Evolutionary conservation across 2,329 filamentous ascomycete genomes (phyloP).

Genomic region (Fusarium newnesense): DNA sequence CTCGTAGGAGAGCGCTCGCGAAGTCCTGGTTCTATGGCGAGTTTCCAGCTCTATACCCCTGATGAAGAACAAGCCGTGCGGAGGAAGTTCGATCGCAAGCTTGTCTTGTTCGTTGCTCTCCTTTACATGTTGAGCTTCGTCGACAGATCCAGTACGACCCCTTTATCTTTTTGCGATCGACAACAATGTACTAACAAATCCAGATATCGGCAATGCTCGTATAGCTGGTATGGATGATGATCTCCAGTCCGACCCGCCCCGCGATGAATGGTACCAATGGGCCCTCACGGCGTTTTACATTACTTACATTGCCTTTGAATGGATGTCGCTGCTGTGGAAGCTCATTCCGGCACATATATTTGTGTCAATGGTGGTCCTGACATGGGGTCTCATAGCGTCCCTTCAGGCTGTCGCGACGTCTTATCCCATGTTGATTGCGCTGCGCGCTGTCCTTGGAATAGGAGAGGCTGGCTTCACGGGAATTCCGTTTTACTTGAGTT

Average conservation of each 20-base stretch:
- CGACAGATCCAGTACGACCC: constrained; percentile 80
- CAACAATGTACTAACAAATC: neutral
- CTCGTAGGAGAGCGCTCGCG: constrained; percentile 34
- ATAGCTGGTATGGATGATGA: constrained; percentile 73
- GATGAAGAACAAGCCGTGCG: constrained; percentile 80
- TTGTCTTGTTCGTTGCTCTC: constrained; percentile 84
- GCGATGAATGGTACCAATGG: constrained; percentile 67
- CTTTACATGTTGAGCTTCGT: constrained; percentile 88
- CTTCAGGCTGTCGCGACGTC: constrained; percentile 74
- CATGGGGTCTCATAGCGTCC: constrained; percentile 83
- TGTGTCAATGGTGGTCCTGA: constrained; percentile 71
- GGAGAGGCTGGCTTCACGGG: constrained; percentile 74
- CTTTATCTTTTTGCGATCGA: neutral
- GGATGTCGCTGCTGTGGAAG: constrained; percentile 72
- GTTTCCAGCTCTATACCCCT: constrained; percentile 58
- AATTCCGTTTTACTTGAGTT: constrained; percentile 71
- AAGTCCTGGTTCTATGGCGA: constrained; percentile 49
- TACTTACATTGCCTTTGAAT: constrained; percentile 72
- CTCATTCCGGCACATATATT: constrained; percentile 70
- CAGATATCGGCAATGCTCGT: constrained; percentile 71
- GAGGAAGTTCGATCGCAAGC: constrained; percentile 77
- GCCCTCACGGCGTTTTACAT: constrained; percentile 70
- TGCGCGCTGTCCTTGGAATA: constrained; percentile 68
- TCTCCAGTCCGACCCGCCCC: constrained; percentile 61
- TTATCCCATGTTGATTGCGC: constrained; percentile 67